A percentile compares a stretch with the other conserved stretches of the same genome.
phyloP scores from a whole-genome alignment of 2,329 filamentous ascomycete species.

The Aspergillus neoniger region DNA sequence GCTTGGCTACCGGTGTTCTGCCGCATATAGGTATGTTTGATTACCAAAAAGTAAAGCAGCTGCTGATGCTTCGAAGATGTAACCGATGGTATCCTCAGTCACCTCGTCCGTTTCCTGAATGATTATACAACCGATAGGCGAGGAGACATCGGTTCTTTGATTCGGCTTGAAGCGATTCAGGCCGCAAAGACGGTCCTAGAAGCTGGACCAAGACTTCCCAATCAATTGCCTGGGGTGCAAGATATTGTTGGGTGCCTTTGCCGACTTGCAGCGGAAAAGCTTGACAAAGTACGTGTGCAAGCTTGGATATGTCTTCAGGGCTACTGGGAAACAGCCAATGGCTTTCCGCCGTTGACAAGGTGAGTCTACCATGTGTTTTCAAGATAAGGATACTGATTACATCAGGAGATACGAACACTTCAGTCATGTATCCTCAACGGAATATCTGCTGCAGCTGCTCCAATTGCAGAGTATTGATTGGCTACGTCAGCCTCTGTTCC shows the following conservation, averaged over 20 bases:
- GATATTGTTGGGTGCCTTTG: conserved; percentile 50
- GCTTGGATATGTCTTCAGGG: conserved; percentile 48
- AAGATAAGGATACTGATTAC: conserved; percentile 23
- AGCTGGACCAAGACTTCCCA: conserved; percentile 15
- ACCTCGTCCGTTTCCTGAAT: conserved; percentile 57
- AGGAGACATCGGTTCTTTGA: conserved; percentile 86
- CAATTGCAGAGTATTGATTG: conserved; percentile 38
- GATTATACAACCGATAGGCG: conserved; percentile 90
- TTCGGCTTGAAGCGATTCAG: conserved; percentile 75
- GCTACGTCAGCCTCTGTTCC: conserved; percentile 41
- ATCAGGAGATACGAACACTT: conserved; percentile 46
- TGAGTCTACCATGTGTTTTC: conserved; percentile 27
- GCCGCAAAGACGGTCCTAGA: conserved; percentile 53
- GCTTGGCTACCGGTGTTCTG: conserved; percentile 40
- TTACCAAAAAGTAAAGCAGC: background rate
- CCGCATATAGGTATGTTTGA: conserved; percentile 37
- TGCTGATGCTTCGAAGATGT: conserved; percentile 32
- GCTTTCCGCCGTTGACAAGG: conserved; percentile 43
- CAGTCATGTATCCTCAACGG: conserved; percentile 46
- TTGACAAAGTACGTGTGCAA: conserved; percentile 76
- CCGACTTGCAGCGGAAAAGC: conserved; percentile 80
- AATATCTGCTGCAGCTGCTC: conserved; percentile 48
- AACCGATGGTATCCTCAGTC: conserved; percentile 30
- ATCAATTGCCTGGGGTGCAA: conserved; percentile 23
- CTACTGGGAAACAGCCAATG: conserved; percentile 40